These are phyloP conservation scores for Aechmea fasciata DNA, from an alignment of 176 grass and related monocot species.

Conservation along the genomic window DNA sequence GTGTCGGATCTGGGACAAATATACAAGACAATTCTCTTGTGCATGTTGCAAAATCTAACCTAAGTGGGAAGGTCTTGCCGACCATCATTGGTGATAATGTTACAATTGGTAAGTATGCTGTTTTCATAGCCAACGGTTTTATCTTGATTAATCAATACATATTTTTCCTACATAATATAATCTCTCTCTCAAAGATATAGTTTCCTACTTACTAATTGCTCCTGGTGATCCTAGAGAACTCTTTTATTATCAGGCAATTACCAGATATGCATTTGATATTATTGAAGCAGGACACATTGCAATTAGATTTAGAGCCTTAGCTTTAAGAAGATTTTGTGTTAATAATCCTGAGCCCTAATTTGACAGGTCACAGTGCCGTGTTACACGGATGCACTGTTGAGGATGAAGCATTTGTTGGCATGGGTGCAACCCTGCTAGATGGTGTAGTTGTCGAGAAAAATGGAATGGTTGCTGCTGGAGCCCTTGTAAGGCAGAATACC, in stretches of 20 bases:
- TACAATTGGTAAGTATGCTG: conserved; percentile 59
- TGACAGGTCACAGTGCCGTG: conserved; percentile 73
- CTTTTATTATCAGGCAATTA: neutral
- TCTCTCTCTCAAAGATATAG: too few relatives aligned
- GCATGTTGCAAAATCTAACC: conserved; percentile 76
- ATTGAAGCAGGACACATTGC: too few relatives aligned
- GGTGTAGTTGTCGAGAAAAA: conserved; percentile 91
- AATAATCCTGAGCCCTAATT: neutral
- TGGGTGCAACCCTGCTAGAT: conserved; percentile 83
- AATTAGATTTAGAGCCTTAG: too few relatives aligned
- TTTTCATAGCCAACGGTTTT: too few relatives aligned
- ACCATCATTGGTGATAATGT: conserved; percentile 85
- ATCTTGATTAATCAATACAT: too few relatives aligned
- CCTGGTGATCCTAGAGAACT: too few relatives aligned
- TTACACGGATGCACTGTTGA: conserved; percentile 86
- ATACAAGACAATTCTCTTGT: conserved; percentile 96
- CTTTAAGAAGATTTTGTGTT: neutral
- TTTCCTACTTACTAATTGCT: too few relatives aligned
- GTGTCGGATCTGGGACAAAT: conserved; percentile 82
- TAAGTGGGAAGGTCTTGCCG: conserved; percentile 65
- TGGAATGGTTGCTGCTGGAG: conserved; percentile 76
- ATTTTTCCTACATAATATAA: too few relatives aligned
- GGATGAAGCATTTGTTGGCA: conserved; percentile 93
- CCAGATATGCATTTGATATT: too few relatives aligned
- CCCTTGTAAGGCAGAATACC: conserved; percentile 89